These are phyloP conservation scores for Benincasa hispida DNA, from an alignment of 306 rosid species.

Conservation along the genomic window DNA sequence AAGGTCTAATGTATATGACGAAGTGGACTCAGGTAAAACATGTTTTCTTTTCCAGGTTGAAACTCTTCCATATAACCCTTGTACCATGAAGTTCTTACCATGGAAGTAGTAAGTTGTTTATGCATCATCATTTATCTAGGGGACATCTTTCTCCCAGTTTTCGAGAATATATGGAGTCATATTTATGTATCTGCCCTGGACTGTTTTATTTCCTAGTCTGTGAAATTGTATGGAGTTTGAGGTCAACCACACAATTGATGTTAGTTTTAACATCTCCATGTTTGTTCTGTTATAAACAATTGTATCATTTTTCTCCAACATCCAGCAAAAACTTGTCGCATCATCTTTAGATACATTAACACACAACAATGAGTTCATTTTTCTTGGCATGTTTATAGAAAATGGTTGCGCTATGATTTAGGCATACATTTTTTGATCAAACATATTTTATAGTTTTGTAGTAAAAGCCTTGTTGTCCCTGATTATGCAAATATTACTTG, in stretches of 20 bases:
- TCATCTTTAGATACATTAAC: not conserved
- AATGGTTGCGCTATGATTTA: not conserved
- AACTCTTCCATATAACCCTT: not conserved
- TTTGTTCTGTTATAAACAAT: not conserved
- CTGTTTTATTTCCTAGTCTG: not conserved
- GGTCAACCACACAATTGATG: not conserved
- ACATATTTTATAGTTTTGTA: not conserved
- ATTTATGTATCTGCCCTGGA: not conserved
- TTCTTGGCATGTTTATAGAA: not conserved
- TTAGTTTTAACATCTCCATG: not conserved
- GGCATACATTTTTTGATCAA: not conserved
- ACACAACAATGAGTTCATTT: not conserved
- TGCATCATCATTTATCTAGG: not conserved
- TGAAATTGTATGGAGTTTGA: not conserved
- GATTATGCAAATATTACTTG: not conserved
- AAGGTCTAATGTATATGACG: conserved; percentile 36
- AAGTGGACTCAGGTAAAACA: conserved; percentile 47
- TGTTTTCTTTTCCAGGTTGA: conserved; percentile 8
- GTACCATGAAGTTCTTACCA: not conserved
- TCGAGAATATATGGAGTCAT: not conserved
- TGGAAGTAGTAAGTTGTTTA: not conserved
- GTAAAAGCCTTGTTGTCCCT: not conserved
- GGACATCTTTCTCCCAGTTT: not conserved
- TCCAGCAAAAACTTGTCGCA: not conserved
- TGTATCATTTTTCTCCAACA: not conserved